Evolutionary conservation across 2,329 filamentous ascomycete species (phyloP).

Genomic region (Pezicula rhizophila): DNA sequence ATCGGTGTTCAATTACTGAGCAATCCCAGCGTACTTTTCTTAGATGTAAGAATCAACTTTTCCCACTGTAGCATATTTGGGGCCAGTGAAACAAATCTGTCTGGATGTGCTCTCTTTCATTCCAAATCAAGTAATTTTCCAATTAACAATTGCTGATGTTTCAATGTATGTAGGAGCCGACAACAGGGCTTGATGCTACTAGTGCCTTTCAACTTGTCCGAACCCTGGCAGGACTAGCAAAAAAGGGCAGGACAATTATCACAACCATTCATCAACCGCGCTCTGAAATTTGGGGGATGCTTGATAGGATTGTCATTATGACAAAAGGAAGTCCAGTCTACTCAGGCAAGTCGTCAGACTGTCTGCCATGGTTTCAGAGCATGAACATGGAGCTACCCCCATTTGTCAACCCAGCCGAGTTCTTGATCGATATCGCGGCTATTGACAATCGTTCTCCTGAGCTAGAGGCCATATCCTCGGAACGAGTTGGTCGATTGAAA

Average conservation of each 20-base stretch:
- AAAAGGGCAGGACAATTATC: constrained; percentile 64
- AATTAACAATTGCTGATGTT: too few relatives aligned
- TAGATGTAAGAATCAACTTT: constrained; percentile 40
- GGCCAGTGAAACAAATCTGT: too few relatives aligned
- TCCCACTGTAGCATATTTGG: too few relatives aligned
- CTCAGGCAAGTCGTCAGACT: constrained; percentile 52
- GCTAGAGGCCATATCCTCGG: constrained; percentile 52
- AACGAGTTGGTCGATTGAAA: constrained; percentile 56
- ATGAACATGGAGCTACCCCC: constrained; percentile 57
- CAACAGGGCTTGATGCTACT: constrained; percentile 70
- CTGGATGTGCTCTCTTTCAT: too few relatives aligned
- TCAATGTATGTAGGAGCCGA: constrained; percentile 48
- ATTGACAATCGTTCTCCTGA: constrained; percentile 66
- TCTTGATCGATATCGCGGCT: constrained; percentile 67
- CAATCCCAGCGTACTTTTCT: constrained; percentile 70
- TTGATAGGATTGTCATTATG: constrained; percentile 66
- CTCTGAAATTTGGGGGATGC: constrained; percentile 73
- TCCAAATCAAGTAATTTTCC: too few relatives aligned
- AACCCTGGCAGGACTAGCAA: constrained; percentile 62
- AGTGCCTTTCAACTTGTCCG: constrained; percentile 69
- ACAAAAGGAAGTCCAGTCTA: constrained; percentile 64
- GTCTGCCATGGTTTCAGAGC: constrained; percentile 57
- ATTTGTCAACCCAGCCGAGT: constrained; percentile 75
- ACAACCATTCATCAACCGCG: constrained; percentile 73
- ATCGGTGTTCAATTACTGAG: constrained; percentile 75